Evolutionary conservation across 164 flowering plant species (phyloP).

Genomic region (Vitis amurensis): DNA sequence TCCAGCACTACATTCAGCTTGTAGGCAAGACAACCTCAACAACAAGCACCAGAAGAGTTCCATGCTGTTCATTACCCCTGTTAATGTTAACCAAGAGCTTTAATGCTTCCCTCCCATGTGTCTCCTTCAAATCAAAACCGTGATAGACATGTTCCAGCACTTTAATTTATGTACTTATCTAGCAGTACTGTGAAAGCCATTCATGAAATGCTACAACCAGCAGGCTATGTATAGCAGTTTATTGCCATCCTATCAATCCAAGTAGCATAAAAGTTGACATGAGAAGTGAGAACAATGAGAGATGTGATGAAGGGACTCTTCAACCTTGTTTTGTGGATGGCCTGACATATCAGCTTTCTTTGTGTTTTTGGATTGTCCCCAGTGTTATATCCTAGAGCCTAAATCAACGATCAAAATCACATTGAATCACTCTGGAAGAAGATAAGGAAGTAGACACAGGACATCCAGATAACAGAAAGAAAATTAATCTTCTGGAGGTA

Average conservation of each 20-base stretch:
- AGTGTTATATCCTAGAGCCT: constrained; percentile 11
- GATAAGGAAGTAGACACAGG: constrained; percentile 9
- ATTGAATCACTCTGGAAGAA: constrained; percentile 11
- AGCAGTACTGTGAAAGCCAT: neutral
- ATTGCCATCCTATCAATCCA: constrained; percentile 4
- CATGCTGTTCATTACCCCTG: constrained; percentile 4
- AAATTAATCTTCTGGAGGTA: too few relatives aligned
- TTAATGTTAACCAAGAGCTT: neutral
- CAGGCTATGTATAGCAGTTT: neutral
- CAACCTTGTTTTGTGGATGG: neutral
- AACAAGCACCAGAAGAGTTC: constrained; percentile 14
- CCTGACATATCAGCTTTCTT: constrained; percentile 4
- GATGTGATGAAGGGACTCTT: constrained; percentile 15
- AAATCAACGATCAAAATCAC: neutral
- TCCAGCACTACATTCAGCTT: neutral
- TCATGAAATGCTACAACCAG: neutral
- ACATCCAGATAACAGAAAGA: constrained; percentile 4
- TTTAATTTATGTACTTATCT: constrained; percentile 16
- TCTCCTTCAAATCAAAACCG: constrained; percentile 21
- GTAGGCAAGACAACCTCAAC: constrained; percentile 8
- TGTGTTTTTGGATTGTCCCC: constrained; percentile 5
- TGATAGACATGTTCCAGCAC: constrained; percentile 29
- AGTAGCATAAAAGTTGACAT: constrained; percentile 11
- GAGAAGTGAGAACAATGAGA: constrained; percentile 5
- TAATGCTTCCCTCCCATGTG: constrained; percentile 7